Evolutionary conservation across 176 grass and related monocot species (phyloP).

Genomic region (Ampelocalamus luodianensis): DNA sequence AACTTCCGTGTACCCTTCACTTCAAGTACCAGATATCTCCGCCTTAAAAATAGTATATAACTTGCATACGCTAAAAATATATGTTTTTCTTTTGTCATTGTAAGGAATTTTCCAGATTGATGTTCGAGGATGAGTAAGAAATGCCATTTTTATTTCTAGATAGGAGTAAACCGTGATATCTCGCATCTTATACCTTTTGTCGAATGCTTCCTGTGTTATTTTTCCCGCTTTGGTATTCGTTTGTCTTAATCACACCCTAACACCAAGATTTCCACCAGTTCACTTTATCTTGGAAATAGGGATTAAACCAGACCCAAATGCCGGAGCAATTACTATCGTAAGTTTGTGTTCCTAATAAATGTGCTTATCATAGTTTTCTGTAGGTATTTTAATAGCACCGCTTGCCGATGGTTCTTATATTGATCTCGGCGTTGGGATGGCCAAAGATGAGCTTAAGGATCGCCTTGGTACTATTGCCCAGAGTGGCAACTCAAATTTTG

Average conservation of each 20-base stretch:
- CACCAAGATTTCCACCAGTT: not conserved
- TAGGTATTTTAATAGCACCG: too few relatives aligned
- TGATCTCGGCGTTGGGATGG: too few relatives aligned
- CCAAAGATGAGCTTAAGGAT: slow-evolving; percentile 91
- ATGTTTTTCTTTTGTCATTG: not conserved
- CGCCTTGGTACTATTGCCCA: slow-evolving; percentile 96
- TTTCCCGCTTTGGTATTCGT: not conserved
- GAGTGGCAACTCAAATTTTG: slow-evolving; percentile 93
- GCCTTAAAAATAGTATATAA: slow-evolving; percentile 18
- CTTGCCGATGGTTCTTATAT: too few relatives aligned
- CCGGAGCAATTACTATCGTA: too few relatives aligned
- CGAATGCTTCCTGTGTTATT: slow-evolving; percentile 4
- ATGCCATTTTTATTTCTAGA: not conserved
- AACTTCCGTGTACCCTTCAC: slow-evolving; percentile 72
- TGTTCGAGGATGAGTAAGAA: slow-evolving; percentile 6
- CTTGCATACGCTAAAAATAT: not conserved
- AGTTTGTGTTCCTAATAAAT: too few relatives aligned
- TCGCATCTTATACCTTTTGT: not conserved
- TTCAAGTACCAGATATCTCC: slow-evolving; percentile 6
- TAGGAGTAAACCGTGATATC: not conserved
- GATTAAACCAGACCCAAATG: too few relatives aligned
- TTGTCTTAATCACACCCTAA: not conserved
- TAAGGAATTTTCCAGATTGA: not conserved
- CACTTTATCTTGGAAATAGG: too few relatives aligned
- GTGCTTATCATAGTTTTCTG: too few relatives aligned